These are phyloP conservation scores for Penicillium robsamsonii DNA, from an alignment of 495 filamentous ascomycete species.

Conservation along the genomic window DNA sequence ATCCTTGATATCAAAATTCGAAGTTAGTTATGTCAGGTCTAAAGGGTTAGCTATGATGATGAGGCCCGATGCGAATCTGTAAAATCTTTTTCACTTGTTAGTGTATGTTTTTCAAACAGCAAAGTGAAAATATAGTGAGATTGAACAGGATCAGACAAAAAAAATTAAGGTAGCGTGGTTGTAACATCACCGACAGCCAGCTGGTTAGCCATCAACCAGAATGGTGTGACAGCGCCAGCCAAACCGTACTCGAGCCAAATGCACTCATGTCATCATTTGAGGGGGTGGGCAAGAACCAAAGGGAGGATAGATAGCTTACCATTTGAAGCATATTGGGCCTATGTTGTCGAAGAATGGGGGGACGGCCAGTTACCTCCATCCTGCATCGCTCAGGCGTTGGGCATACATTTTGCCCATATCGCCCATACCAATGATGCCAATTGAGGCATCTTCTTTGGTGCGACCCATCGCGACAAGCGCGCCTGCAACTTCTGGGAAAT, in stretches of 20 bases:
- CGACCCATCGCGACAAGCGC: slow-evolving; percentile 32
- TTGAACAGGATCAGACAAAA: slow-evolving; percentile 68
- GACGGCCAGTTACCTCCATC: slow-evolving; percentile 77
- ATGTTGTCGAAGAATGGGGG: slow-evolving; percentile 15
- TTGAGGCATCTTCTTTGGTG: slow-evolving; percentile 61
- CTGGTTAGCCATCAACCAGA: slow-evolving; percentile 47
- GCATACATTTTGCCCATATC: slow-evolving; percentile 99
- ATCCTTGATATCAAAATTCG: slow-evolving; percentile 56
- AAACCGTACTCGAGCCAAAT: slow-evolving; percentile 98
- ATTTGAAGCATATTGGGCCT: slow-evolving; percentile 14
- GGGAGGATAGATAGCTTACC: slow-evolving; percentile 32
- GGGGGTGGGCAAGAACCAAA: slow-evolving; percentile 13
- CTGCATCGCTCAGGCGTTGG: slow-evolving; percentile 76
- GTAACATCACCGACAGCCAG: slow-evolving; percentile 86
- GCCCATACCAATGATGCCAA: slow-evolving; percentile 98
- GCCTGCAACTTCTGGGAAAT: neutral
- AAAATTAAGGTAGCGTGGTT: slow-evolving; percentile 91
- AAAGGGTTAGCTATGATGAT: neutral
- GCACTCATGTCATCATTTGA: slow-evolving; percentile 98
- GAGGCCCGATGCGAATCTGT: slow-evolving; percentile 2
- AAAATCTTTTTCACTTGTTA: slow-evolving; percentile 18
- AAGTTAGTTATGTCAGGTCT: slow-evolving; percentile 33
- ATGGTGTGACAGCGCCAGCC: slow-evolving; percentile 43
- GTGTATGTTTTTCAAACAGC: slow-evolving; percentile 8
- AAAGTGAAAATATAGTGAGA: slow-evolving; percentile 15